Base-by-base conservation (phyloP, 495 filamentous ascomycete species). In the Viridothelium virens region DNA sequence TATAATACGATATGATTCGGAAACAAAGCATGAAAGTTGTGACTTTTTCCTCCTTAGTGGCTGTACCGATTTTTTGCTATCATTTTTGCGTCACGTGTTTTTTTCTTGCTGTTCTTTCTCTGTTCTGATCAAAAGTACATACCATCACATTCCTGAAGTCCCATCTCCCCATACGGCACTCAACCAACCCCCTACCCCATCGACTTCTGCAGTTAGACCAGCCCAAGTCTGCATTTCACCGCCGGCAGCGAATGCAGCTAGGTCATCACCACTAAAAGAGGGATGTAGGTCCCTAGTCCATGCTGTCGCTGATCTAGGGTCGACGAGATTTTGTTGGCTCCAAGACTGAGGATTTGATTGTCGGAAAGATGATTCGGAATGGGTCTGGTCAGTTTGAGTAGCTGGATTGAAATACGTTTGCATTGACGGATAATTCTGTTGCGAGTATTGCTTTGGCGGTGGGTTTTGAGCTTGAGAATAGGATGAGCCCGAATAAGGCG, bases 231-330 rank as follows among this genome's bases (percentile, higher is more conserved):
- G 37, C 62, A 70, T 70, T 16, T 69, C 66, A 16, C 67, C 67
- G 6, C 74, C 74, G 12, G 70, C 71, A 11, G 68, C 69, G 53
- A 75, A 75, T 10, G 69, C 70, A 2, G 74, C 72, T 12, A 74
- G 34, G 53, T 75, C 74, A 61, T 74, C 74, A 38, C 73, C 70
- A 38, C 72, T 69, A 38, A 75, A 70, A 4, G 69, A 63, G 2
- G 72, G 71, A n/a, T 74, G 67, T n/a, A 75, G 50, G 47, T 64
- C 73, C 38, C 69, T 72, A 2, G 71, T 67, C 74, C 74, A 75
- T 2, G 63, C 61, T 61, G 69, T 69, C 47, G 70, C 70, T 37
- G 66, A 62, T 36, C 61, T 68, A 4, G 66, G 64, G 37, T 71
- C 65, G 36, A 36, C 37, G 33, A 38, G 61, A 18, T 56, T 18